A percentile compares a stretch with the other conserved stretches of the same genome.
These are phyloP conservation scores for Ustilaginoidea virens DNA, from an alignment of 2,329 filamentous ascomycete genomes.

Conservation along the genomic window DNA sequence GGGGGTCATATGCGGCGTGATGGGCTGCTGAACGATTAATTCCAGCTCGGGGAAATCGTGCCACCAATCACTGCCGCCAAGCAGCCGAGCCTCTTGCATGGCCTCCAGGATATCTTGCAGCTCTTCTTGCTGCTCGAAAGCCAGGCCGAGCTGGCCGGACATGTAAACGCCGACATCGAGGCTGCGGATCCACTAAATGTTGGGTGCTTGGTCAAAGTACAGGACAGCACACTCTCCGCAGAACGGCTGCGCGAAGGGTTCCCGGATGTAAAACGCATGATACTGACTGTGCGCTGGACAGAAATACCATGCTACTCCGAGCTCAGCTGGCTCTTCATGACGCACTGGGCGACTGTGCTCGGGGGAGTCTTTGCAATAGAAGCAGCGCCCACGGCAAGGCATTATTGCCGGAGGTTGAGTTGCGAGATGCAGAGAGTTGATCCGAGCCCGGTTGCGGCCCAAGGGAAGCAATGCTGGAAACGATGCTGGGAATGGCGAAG, in stretches of 20 bases:
- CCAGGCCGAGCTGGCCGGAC: slow-evolving; percentile 1
- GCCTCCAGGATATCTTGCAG: slow-evolving; percentile 3
- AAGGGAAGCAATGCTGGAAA: too few species aligned
- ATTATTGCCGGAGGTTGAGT: too few species aligned
- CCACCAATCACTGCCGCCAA: neutral
- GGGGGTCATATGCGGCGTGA: too few species aligned
- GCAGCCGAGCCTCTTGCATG: neutral
- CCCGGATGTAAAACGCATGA: slow-evolving; percentile 11
- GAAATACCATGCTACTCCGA: slow-evolving; percentile 14
- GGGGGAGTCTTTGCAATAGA: slow-evolving; percentile 2
- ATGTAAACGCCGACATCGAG: slow-evolving; percentile 7
- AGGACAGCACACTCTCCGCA: slow-evolving; percentile 19
- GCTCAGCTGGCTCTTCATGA: slow-evolving; percentile 8
- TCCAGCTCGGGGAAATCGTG: neutral
- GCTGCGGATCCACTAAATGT: slow-evolving; percentile 9
- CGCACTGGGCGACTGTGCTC: slow-evolving; percentile 4
- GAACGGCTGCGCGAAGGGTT: slow-evolving; percentile 10
- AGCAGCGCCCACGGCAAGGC: slow-evolving; percentile 13
- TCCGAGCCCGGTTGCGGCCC: too few species aligned
- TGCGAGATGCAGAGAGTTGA: too few species aligned
- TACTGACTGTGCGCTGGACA: slow-evolving; percentile 14
- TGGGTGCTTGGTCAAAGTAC: slow-evolving; percentile 9
- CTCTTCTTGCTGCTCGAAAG: slow-evolving; percentile 1
- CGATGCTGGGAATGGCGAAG: too few species aligned
- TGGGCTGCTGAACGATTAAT: too few species aligned